Conservation (phyloP, 2,329 filamentous ascomycete species). For the Botrytis sinoallii region DNA sequence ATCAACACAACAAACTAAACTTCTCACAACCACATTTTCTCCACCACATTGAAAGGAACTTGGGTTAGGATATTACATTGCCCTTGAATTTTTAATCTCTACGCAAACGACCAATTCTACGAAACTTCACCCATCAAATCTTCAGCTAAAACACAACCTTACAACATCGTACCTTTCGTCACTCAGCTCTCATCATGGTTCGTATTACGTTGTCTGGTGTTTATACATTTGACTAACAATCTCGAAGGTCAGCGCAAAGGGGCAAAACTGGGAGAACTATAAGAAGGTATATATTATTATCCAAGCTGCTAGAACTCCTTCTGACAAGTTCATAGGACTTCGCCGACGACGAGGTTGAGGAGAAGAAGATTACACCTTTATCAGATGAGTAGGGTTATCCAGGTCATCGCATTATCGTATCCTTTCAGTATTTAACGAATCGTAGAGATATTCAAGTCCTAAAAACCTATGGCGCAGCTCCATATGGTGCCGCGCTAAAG, state of each 20-base stretch:
- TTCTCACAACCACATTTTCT: constrained; percentile 5
- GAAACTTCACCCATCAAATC: background rate
- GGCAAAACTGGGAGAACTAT: constrained; percentile 97
- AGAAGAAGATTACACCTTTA: constrained; percentile 99
- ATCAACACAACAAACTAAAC: constrained; percentile 19
- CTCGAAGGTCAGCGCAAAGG: constrained; percentile 44
- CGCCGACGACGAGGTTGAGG: constrained; percentile 92
- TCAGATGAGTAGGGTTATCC: constrained; percentile 77
- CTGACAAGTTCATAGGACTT: constrained; percentile 45
- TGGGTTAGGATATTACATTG: background rate
- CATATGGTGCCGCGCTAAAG: constrained; percentile 90
- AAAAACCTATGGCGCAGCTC: constrained; percentile 97
- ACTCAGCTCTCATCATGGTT: constrained; percentile 18
- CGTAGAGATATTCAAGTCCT: constrained; percentile 95
- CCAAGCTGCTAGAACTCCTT: too few species aligned
- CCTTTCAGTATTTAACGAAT: constrained; percentile 35
- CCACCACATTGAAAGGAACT: background rate
- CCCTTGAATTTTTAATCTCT: background rate
- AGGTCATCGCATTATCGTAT: constrained; percentile 9
- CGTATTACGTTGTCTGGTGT: background rate
- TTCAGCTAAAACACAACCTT: background rate
- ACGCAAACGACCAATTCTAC: background rate
- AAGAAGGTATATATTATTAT: constrained; percentile 62
- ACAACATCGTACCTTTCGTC: constrained; percentile 1
- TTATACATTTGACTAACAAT: constrained; percentile 2